These are phyloP conservation scores for Juglanconis sp. DNA, from an alignment of 2,329 filamentous ascomycete species.

Conservation along the genomic window DNA sequence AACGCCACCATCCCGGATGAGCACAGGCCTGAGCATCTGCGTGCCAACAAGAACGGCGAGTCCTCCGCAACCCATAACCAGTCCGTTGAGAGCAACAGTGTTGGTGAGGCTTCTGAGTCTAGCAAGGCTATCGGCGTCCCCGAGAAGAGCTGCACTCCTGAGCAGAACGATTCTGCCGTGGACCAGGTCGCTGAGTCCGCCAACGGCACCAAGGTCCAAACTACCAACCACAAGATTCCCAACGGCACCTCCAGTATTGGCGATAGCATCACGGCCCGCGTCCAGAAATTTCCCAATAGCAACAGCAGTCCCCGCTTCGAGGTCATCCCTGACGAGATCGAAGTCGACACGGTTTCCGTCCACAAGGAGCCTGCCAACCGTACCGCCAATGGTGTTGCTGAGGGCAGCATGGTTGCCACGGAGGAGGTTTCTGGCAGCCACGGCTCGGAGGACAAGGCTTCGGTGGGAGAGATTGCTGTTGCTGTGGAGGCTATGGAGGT, in stretches of 20 bases:
- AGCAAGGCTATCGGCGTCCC: neutral
- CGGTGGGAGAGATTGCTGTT: neutral
- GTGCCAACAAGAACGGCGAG: neutral
- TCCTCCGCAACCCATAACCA: neutral
- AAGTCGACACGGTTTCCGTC: neutral
- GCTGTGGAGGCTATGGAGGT: neutral
- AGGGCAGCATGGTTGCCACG: neutral
- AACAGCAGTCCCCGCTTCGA: neutral
- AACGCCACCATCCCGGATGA: slow-evolving; percentile 21
- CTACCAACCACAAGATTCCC: neutral
- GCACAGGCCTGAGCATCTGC: slow-evolving; percentile 9
- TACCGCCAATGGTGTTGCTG: neutral
- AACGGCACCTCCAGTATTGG: neutral
- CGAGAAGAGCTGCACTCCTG: neutral
- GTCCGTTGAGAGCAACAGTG: neutral
- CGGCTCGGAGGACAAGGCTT: neutral
- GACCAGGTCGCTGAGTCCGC: neutral
- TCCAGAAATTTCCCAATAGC: neutral
- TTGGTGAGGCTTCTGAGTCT: neutral
- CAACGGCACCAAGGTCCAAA: neutral
- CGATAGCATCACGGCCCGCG: neutral
- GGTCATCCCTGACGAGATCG: neutral
- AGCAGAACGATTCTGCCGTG: neutral
- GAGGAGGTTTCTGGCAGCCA: neutral
- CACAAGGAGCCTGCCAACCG: neutral